phyloP scores from a whole-genome alignment of 2,329 filamentous ascomycete genomes.

The Penicillium sp. region DNA sequence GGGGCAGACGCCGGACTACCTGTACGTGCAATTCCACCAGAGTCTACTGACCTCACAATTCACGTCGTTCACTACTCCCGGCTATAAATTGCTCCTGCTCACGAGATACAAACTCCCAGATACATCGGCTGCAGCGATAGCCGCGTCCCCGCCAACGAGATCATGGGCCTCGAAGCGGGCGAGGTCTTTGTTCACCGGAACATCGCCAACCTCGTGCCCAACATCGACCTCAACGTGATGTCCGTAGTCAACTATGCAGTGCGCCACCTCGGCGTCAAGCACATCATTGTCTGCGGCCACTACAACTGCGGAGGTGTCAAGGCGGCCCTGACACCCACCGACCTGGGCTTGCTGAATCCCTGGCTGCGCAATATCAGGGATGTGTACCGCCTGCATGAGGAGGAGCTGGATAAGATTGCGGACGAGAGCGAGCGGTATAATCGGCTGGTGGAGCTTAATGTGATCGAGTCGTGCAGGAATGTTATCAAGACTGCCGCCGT shows the following conservation, averaged over 20 bases:
- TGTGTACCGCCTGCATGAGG: conserved; percentile 71
- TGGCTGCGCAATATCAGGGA: conserved; percentile 71
- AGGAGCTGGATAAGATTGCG: conserved; percentile 59
- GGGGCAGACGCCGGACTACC: conserved; percentile 70
- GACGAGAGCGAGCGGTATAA: conserved; percentile 27
- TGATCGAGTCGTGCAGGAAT: conserved; percentile 34
- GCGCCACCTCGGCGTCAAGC: conserved; percentile 56
- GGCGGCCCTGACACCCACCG: conserved; percentile 64
- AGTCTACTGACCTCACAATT: neutral
- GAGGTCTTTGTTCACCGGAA: conserved; percentile 40
- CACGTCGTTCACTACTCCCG: neutral
- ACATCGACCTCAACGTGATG: conserved; percentile 33
- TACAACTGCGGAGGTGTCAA: conserved; percentile 68
- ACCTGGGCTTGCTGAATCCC: conserved; percentile 70
- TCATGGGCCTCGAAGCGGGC: conserved; percentile 36
- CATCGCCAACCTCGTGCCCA: conserved; percentile 37
- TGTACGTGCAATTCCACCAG: conserved; percentile 34
- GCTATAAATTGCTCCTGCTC: neutral
- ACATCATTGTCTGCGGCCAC: conserved; percentile 72
- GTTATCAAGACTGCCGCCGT: conserved; percentile 53
- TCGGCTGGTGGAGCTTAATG: conserved; percentile 34
- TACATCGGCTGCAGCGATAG: conserved; percentile 42
- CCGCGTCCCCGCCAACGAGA: conserved; percentile 37
- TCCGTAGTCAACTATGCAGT: conserved; percentile 38
- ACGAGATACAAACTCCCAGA: conserved; percentile 10